These are phyloP conservation scores for Hanseniaspora valbyensis DNA, from an alignment of 805 yeast genomes.

Conservation along the genomic window DNA sequence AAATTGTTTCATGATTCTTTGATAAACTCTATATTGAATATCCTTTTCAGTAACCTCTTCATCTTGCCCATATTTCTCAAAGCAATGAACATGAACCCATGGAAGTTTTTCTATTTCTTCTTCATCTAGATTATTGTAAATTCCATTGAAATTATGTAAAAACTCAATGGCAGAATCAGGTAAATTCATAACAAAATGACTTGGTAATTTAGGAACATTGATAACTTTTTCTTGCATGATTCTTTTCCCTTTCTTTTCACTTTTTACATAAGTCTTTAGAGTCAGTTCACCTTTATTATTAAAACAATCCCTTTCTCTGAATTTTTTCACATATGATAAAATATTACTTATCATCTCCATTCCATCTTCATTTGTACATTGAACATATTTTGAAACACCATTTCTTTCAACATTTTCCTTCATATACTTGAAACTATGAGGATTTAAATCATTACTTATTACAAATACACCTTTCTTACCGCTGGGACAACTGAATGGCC, in stretches of 20 bases:
- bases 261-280: conserved; percentile 31
- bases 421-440: conserved; percentile 67
- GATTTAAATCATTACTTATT: conserved; percentile 88
- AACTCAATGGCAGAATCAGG: conserved; percentile 89
- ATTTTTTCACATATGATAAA: conserved; percentile 31
- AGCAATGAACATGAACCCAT: conserved; percentile 76
- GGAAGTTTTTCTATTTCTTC: conserved; percentile 46
- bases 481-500: conserved; percentile 95
- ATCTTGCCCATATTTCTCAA: conserved; percentile 71
- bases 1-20: conserved; percentile 38
- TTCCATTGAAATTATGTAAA: conserved; percentile 63
- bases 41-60: conserved; percentile 58
- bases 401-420: conserved; percentile 52
- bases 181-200: conserved; percentile 85
- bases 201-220: conserved; percentile 42
- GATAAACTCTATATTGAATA: conserved; percentile 52
- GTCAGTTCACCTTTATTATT: conserved; percentile 31
- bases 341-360: conserved; percentile 57
- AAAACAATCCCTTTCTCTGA: background rate
- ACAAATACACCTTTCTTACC: conserved; percentile 73
- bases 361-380: conserved; percentile 68
- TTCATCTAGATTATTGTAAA: conserved; percentile 39
- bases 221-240: conserved; percentile 20
- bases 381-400: conserved; percentile 48
- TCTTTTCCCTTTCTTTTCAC: conserved; percentile 27